Base-by-base conservation (phyloP, 1,284 basidiomycete species). In the Sporisorium iseilematis-ciliati region DNA sequence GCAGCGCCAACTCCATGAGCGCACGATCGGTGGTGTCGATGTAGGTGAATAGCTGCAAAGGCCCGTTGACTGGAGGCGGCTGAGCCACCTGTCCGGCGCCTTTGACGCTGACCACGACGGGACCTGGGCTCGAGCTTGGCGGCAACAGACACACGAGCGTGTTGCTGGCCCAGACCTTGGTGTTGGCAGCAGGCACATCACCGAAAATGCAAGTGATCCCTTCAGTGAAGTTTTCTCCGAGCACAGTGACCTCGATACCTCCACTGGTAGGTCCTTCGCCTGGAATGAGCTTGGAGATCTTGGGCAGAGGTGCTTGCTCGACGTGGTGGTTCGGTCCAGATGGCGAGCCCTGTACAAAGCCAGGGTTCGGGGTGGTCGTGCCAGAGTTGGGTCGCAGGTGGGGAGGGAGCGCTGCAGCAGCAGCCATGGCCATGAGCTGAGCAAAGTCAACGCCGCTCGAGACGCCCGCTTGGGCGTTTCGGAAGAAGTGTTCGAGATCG, bases 61-160 rank as follows among this genome's bases (percentile, higher is more conserved):
- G 74, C 1, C 77, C 73, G 93, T 75, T 93, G 50, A 68, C 62
- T 12, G 69, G 52, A 20, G 70, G 61, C n/a, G 65, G 63, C 45
- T 58, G 65, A 0, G 57, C 40, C 4, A 59, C 60, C 50, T 73
- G 57, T 2, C 62, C 41, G 57, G 82, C 20, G 77, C 83, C 46
- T 63, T 82, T 70, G 20, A 92, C 92, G 88, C 91, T 92, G 3
- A 99, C 96, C 1, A 91, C 89, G n/a, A 98, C 96, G 7, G 93
- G 90, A 2, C 96, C 97, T 4, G 95, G 90, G 50, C 89, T 87
- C 1, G 91, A 88, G 62, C 92, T 90, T 0, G 97, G 93, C 3
- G 97, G 97, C 53, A 99, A 86, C 41, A 96, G 87, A 85, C 96
- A 98, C 14, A 97, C 93, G 4, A 98, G 89, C 42, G 96, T 96